Conservation (phyloP, 495 filamentous ascomycete genomes). For the Aspergillus mulundensis region DNA sequence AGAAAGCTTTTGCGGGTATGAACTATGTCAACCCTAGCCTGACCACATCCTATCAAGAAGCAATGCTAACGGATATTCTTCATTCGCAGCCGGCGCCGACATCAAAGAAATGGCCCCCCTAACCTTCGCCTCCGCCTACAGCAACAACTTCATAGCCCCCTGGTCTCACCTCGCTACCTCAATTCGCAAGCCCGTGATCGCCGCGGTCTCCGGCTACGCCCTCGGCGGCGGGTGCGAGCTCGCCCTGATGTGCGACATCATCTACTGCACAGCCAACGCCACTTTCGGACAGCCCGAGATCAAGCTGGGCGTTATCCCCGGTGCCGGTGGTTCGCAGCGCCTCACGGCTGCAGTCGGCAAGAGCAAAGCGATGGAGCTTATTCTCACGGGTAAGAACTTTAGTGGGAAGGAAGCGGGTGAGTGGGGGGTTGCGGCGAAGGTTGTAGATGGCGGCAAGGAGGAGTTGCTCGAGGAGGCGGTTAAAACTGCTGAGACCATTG, state of each 20-base stretch:
- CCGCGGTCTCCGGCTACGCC: constrained; percentile 90
- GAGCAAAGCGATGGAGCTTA: constrained; percentile 86
- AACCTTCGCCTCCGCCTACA: constrained; percentile 81
- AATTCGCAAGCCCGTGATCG: constrained; percentile 88
- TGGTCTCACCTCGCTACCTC: constrained; percentile 80
- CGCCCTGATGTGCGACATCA: constrained; percentile 93
- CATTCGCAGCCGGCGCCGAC: constrained; percentile 70
- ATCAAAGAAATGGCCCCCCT: constrained; percentile 98
- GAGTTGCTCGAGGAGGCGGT: constrained; percentile 73
- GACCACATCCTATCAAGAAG: too few species aligned
- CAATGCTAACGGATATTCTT: background rate
- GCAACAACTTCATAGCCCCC: constrained; percentile 81
- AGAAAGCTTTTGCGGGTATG: constrained; percentile 77
- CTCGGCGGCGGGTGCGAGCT: constrained; percentile 95
- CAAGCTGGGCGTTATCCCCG: constrained; percentile 87
- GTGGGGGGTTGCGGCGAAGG: constrained; percentile 85
- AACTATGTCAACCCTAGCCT: too few species aligned
- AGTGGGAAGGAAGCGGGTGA: constrained; percentile 73
- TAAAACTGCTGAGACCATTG: constrained; percentile 83
- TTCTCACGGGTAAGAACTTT: constrained; percentile 82
- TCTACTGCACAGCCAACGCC: constrained; percentile 80
- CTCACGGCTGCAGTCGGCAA: constrained; percentile 86
- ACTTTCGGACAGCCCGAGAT: constrained; percentile 97
- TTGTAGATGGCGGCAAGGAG: constrained; percentile 72
- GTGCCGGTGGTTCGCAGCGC: constrained; percentile 88